Evolutionary conservation across 352 stramenopile genomes (phyloP), one percentile per base, ranked within the genome.

Genomic region (Globisporangium takayamanum): DNA sequence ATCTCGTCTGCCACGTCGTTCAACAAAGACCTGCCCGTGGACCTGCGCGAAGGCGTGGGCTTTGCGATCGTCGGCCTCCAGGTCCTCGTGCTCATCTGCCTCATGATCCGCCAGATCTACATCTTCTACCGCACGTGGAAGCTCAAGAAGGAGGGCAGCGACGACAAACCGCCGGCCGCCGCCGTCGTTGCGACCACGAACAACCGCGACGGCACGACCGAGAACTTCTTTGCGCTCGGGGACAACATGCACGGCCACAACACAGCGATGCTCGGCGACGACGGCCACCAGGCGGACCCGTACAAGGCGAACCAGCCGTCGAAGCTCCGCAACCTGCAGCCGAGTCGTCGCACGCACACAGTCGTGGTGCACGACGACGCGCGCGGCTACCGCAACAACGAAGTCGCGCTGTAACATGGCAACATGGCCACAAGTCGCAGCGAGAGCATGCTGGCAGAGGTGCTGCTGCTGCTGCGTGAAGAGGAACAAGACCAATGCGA

Each of bases 101-200:
- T 94, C 22, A 86, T 92, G 73, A 79, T 92, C 44, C 85, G 85
- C 46, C 83, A 92, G 58, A 59, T 90, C 28, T 94, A 92, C 70
- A 92, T 92, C 53, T 92, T 92, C 66, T 94, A 92, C 71, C 73
- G 76, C 48, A 92, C 80, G 57, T 94, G 81, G 80, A 90, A 92
- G 68, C 74, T 94, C 62, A 66, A 86, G 63, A 71, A 70, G 22
- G 68, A 85, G 57, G 70, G 73, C 28, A 58, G 70, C 5, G 46
- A 97, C 39, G 60, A 94, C 80, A 77, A 98, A 55, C 36, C 30
- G 20, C 44, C 10, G 8, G n/a, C 33, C 14, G 16, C 44, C 20
- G 28, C 64, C 1, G 68, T 60, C 1, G 62, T 84, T n/a, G 65
- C 70, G 47, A 84, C 70, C 3, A 70, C 70, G 11, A 84, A 76